These are phyloP conservation scores for Mycosarcoma mackinlayi DNA, from an alignment of 1,284 basidiomycete species.

Conservation along the genomic window DNA sequence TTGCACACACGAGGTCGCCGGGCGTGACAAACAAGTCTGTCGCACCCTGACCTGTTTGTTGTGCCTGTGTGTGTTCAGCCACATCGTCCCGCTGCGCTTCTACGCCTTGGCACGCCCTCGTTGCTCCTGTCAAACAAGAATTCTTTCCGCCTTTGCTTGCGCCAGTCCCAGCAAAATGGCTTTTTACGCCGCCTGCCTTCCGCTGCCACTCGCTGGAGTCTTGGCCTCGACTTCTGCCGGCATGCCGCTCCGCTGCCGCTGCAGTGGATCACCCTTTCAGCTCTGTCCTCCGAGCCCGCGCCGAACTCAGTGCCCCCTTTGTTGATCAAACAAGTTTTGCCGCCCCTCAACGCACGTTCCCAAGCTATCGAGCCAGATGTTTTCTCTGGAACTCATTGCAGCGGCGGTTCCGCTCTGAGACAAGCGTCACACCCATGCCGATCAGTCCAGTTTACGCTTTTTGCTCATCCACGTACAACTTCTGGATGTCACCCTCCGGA, in stretches of 20 bases:
- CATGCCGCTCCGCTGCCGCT: too few relatives aligned
- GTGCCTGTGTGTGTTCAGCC: neutral
- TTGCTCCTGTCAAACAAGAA: neutral
- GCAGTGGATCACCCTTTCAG: too few relatives aligned
- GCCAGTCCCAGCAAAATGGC: too few relatives aligned
- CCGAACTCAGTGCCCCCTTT: too few relatives aligned
- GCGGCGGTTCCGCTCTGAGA: constrained; percentile 8
- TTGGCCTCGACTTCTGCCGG: too few relatives aligned
- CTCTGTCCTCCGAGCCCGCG: too few relatives aligned
- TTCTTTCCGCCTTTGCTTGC: neutral
- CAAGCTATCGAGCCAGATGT: too few relatives aligned
- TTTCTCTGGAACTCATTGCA: neutral
- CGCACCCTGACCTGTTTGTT: constrained; percentile 3
- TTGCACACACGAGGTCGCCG: neutral
- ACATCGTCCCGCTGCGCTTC: neutral
- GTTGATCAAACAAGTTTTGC: too few relatives aligned
- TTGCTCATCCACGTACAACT: neutral
- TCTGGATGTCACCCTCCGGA: neutral
- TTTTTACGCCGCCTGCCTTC: too few relatives aligned
- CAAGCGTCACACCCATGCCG: constrained; percentile 6
- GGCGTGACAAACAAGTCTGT: constrained; percentile 8
- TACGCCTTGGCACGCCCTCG: constrained; percentile 2
- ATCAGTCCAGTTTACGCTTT: too few relatives aligned
- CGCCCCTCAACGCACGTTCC: too few relatives aligned
- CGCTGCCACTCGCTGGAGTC: too few relatives aligned